Evolutionary conservation across 2,329 filamentous ascomycete genomes (phyloP).

Genomic region (Calycina herbarum): DNA sequence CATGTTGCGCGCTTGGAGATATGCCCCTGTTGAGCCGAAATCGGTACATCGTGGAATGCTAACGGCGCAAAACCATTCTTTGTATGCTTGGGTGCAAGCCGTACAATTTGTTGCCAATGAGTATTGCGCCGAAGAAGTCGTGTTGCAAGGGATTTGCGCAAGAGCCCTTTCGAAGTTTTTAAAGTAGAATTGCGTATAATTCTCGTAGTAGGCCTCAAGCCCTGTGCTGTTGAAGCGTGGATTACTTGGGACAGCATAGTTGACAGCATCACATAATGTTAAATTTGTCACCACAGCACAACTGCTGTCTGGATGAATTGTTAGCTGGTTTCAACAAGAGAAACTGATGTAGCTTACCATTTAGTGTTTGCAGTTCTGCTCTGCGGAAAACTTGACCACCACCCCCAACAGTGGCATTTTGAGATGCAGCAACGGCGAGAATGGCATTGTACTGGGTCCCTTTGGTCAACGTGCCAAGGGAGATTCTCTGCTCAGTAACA

Average conservation of each 20-base stretch:
- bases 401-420: conserved; percentile 59
- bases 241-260: conserved; percentile 89
- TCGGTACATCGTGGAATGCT: conserved; percentile 91
- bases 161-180: conserved; percentile 78
- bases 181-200: conserved; percentile 68
- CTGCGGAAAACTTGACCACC: conserved; percentile 73
- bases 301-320: conserved; percentile 58
- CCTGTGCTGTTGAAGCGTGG: conserved; percentile 57
- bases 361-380: conserved; percentile 76
- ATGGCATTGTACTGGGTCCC: conserved; percentile 73
- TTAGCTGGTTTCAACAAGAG: conserved; percentile 19
- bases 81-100: conserved; percentile 80
- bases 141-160: conserved; percentile 82
- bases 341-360: conserved; percentile 52
- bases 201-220: conserved; percentile 76
- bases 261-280: conserved; percentile 83
- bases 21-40: conserved; percentile 56
- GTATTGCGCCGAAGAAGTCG: conserved; percentile 70
- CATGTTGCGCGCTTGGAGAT: conserved; percentile 67
- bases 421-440: conserved; percentile 62
- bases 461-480: conserved; percentile 71
- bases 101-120: conserved; percentile 76
- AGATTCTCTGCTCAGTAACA: conserved; percentile 84
- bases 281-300: conserved; percentile 86
- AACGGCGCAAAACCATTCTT: conserved; percentile 91